Conservation (phyloP, 169 alveolate genomes). For the Plasmodium ovale region DNA sequence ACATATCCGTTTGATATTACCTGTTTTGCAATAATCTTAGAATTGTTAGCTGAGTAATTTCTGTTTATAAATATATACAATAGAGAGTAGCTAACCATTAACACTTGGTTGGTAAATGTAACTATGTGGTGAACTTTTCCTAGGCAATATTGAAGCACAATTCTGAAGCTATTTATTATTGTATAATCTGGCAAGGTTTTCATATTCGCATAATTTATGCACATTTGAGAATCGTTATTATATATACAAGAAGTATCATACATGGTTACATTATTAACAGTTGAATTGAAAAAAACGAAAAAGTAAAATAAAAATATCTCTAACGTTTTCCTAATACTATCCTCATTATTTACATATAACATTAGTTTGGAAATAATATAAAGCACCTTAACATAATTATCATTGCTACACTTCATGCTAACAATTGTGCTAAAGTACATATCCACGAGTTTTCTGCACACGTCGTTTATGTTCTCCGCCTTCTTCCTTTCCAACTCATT, state of each 20-base stretch:
- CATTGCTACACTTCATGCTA: constrained; percentile 35
- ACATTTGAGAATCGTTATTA: constrained; percentile 15
- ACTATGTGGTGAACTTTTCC: constrained; percentile 40
- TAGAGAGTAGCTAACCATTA: constrained; percentile 28
- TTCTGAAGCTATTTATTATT: constrained; percentile 71
- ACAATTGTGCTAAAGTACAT: constrained; percentile 38
- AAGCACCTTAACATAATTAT: constrained; percentile 37
- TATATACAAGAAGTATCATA: constrained; percentile 40
- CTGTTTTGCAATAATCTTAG: constrained; percentile 1
- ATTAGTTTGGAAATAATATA: constrained; percentile 51
- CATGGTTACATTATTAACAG: constrained; percentile 1
- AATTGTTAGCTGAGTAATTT: constrained; percentile 8
- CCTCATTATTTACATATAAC: constrained; percentile 58
- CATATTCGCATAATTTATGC: constrained; percentile 21
- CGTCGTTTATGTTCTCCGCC: background rate
- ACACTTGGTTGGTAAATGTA: constrained; percentile 31
- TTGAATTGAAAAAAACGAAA: constrained; percentile 42
- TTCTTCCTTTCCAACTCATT: constrained; percentile 26
- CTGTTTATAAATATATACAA: constrained; percentile 37
- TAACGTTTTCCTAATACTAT: constrained; percentile 21
- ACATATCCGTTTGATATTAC: constrained; percentile 38
- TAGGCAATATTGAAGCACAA: constrained; percentile 29
- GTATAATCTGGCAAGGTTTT: constrained; percentile 28
- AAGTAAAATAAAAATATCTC: constrained; percentile 56
- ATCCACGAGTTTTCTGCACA: constrained; percentile 37